These are phyloP conservation scores for Pseudopyricularia cyperi DNA, from an alignment of 2,329 filamentous ascomycete species.

Conservation along the genomic window DNA sequence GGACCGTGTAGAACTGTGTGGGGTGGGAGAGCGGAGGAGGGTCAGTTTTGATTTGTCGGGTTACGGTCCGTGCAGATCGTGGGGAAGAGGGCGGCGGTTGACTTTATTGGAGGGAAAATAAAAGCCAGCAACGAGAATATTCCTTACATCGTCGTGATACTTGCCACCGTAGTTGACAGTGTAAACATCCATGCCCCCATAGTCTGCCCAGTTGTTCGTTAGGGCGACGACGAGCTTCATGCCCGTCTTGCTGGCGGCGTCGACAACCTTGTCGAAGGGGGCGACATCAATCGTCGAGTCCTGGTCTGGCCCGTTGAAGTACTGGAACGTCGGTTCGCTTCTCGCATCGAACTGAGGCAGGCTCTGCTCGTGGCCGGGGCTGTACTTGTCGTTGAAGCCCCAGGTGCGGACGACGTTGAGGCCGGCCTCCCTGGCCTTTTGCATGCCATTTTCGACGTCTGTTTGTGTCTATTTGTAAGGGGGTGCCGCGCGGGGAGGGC, in stretches of 20 bases:
- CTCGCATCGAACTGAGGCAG: not conserved
- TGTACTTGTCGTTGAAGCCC: conserved; percentile 5
- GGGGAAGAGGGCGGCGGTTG: no score
- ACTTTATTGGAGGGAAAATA: not conserved
- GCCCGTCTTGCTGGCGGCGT: conserved; percentile 4
- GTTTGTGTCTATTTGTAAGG: conserved; percentile 24
- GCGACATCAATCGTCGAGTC: conserved; percentile 1
- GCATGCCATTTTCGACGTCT: conserved; percentile 41
- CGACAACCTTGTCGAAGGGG: conserved; percentile 3
- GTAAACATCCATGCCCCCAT: conserved; percentile 10
- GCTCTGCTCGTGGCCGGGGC: not conserved
- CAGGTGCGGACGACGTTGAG: conserved; percentile 4
- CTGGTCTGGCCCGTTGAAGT: not conserved
- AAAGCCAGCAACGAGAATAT: not conserved
- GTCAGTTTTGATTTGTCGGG: not conserved
- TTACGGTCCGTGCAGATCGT: no score
- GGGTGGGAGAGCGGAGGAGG: not conserved
- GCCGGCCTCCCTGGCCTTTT: conserved; percentile 43
- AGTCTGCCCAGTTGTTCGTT: conserved; percentile 9
- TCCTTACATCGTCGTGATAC: conserved; percentile 2
- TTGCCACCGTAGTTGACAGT: conserved; percentile 1
- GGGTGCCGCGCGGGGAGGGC: not conserved
- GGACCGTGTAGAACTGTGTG: not conserved
- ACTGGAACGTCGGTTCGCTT: conserved; percentile 2
- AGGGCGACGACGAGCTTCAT: conserved; percentile 4